phyloP scores from a whole-genome alignment of 78 protist species.

The slime mould (Dictyostelium discoideum) region dicty_2.7 NC_007088.5:5927001-5927500 shows the following conservation, averaged over 20 bases:
- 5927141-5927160: conserved; percentile 73
- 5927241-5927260: conserved; percentile 63
- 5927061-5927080: conserved; percentile 37
- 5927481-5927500: conserved; percentile 55
- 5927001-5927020: conserved; percentile 65
- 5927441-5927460: conserved; percentile 28
- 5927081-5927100: conserved; percentile 18
- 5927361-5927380: conserved; percentile 60
- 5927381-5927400: conserved; percentile 35
- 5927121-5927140: conserved; percentile 43
- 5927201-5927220: conserved; percentile 51
- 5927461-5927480: conserved; percentile 60
- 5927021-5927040: conserved; percentile 36
- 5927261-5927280: conserved; percentile 46
- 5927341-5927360: conserved; percentile 27
- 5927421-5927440: conserved; percentile 49
- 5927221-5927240: conserved; percentile 37
- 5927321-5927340: conserved; percentile 72
- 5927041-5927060: conserved; percentile 62
- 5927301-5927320: conserved; percentile 63
- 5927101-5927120: conserved; percentile 67
- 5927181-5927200: conserved; percentile 38
- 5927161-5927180: conserved; percentile 58
- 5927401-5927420: conserved; percentile 23
- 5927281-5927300: conserved; percentile 54